Evolutionary conservation across 768 basidiomycete species (phyloP).

Genomic region (Tricholoma saponaceum): DNA sequence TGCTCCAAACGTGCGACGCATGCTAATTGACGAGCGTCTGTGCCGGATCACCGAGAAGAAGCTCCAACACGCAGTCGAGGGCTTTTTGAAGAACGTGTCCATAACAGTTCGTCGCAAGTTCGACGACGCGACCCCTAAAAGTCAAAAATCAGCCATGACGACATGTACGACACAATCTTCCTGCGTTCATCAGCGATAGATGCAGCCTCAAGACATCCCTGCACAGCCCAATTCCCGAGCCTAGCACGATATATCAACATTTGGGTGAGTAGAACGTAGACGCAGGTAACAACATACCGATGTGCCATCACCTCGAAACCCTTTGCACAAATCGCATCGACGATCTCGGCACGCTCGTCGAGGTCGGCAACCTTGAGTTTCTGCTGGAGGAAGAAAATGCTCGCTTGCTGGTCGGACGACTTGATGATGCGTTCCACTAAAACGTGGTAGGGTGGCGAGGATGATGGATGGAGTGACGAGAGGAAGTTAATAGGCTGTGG

Average conservation of each 20-base stretch:
- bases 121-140: conserved; percentile 73
- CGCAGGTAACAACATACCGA: conserved; percentile 50
- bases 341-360: conserved; percentile 76
- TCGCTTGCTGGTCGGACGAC: conserved; percentile 86
- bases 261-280: too few species aligned
- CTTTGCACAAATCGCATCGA: conserved; percentile 79
- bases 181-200: conserved; percentile 68
- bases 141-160: background rate
- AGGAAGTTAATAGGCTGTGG: conserved; percentile 84
- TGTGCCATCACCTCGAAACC: conserved; percentile 95
- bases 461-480: conserved; percentile 79
- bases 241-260: conserved; percentile 28
- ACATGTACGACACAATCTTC: conserved; percentile 83
- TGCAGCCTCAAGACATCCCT: conserved; percentile 80
- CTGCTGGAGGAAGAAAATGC: conserved; percentile 86
- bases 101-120: conserved; percentile 85
- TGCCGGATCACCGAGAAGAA: conserved; percentile 80
- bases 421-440: conserved; percentile 86
- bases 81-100: conserved; percentile 89
- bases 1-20: conserved; percentile 90
- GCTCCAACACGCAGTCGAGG: conserved; percentile 83
- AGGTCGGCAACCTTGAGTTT: conserved; percentile 76
- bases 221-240: conserved; percentile 93
- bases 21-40: conserved; percentile 88
- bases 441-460: conserved; percentile 76